These are phyloP conservation scores for Ilex asprella DNA, from an alignment of 257 asterid genomes.

Conservation along the genomic window DNA sequence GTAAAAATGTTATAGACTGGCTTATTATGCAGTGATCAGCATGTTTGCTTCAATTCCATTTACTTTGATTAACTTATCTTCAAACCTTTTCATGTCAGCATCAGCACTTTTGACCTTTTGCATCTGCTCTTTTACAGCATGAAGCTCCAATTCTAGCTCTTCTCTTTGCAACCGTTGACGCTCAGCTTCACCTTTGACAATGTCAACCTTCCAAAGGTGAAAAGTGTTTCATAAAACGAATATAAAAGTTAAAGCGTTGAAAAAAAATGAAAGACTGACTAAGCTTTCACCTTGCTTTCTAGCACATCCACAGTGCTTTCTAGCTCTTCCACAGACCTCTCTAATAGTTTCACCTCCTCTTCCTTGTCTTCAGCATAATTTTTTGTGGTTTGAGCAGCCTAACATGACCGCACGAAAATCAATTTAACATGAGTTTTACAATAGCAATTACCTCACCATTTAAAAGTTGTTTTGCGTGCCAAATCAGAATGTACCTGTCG, in stretches of 20 bases:
- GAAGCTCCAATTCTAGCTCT: slow-evolving; percentile 94
- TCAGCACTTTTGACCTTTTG: slow-evolving; percentile 47
- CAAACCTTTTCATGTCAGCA: slow-evolving; percentile 64
- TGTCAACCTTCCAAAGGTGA: slow-evolving; percentile 46
- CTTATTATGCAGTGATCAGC: neutral
- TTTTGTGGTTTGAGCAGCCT: slow-evolving; percentile 55
- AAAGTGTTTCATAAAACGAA: slow-evolving; percentile 23
- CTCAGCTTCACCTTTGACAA: slow-evolving; percentile 91
- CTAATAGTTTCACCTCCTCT: slow-evolving; percentile 81
- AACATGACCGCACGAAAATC: slow-evolving; percentile 12
- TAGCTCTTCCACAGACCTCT: slow-evolving; percentile 81
- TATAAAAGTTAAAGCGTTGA: neutral
- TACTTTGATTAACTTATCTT: neutral
- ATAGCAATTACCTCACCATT: neutral
- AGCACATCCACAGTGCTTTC: slow-evolving; percentile 86
- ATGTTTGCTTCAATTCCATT: neutral
- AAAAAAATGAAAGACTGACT: neutral
- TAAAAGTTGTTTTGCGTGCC: neutral
- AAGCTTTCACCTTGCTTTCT: slow-evolving; percentile 62
- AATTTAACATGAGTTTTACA: neutral
- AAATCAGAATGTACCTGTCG: slow-evolving; percentile 57
- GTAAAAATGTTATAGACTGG: slow-evolving; percentile 9
- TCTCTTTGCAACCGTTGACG: slow-evolving; percentile 82
- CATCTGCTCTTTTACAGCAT: slow-evolving; percentile 68
- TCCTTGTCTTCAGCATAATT: slow-evolving; percentile 70